Evolutionary conservation across 2,329 filamentous ascomycete genomes (phyloP), one percentile per base, ranked within the genome.

Genomic region (Pseudogymnoascus pannorum): DNA sequence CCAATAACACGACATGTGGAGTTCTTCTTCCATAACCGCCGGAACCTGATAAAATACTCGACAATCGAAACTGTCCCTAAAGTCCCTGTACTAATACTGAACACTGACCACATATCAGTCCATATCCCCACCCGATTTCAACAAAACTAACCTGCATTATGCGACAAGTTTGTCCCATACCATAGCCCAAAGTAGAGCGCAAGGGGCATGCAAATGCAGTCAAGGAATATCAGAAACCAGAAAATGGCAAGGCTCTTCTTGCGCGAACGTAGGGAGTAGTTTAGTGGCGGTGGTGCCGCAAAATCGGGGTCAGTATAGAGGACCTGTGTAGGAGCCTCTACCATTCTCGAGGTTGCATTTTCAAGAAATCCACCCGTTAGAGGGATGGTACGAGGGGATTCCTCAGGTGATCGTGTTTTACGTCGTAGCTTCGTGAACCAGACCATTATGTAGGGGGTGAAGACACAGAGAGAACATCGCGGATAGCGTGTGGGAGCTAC

Each of bases 141-240:
- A 18, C 24, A 29, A 22, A 29, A 29, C 44, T 29, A 7, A 51
- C 44, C 44, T 16, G 44, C 44, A 51, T 51, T 51, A 51, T 51
- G 44, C 24, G 44, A 51, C 72, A 81, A 81, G 66, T 81, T 75
- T 24, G 68, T 64, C 38, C 76, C 77, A 65, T 85, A 85, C 80
- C 81, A 85, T 36, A 87, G 74, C 57, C 79, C 76, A 74, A 82
- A 87, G 72, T 86, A 87, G 2, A 87, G 75, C 2, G 76, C 78
- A 62, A 86, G 76, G 16, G 84, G 84, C 72, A 84, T 81, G 61
- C 75, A 78, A 63, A 84, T 74, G 58, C 79, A 82, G 72, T 87
- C 84, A 62, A 86, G 67, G 20, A 86, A 69, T 61, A 86, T 83
- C 40, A 87, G 69, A 0, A 74, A 74, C 83, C 83, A 86, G 73